phyloP scores from a whole-genome alignment of 2,329 filamentous ascomycete species.

The Neopestalotiopsis rosae region DNA sequence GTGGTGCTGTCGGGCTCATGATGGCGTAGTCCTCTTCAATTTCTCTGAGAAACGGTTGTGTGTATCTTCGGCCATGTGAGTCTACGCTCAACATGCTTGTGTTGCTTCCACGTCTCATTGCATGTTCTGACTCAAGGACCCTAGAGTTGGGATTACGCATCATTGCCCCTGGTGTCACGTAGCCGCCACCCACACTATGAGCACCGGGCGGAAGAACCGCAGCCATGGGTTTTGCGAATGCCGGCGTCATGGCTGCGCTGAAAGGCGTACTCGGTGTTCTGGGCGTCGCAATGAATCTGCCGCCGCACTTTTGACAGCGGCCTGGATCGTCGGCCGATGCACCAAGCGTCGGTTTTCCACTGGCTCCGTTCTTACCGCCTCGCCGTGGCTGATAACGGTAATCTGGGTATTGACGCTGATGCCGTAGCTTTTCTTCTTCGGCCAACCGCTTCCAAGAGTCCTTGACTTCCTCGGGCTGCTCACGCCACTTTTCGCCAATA shows the following conservation, averaged over 20 bases:
- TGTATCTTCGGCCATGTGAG: slow-evolving; percentile 67
- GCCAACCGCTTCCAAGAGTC: slow-evolving; percentile 87
- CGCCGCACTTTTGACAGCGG: slow-evolving; percentile 74
- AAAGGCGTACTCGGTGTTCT: slow-evolving; percentile 61
- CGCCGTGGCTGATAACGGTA: slow-evolving; percentile 93
- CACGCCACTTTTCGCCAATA: slow-evolving; percentile 90
- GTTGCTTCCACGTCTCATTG: slow-evolving; percentile 34
- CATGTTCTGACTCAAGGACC: slow-evolving; percentile 34
- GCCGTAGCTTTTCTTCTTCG: slow-evolving; percentile 89
- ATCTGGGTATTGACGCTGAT: slow-evolving; percentile 87
- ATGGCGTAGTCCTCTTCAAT: slow-evolving; percentile 42
- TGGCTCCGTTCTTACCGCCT: slow-evolving; percentile 44
- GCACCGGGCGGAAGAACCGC: not conserved
- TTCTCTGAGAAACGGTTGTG: slow-evolving; percentile 47
- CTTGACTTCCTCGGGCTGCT: slow-evolving; percentile 75
- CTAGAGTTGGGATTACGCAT: slow-evolving; percentile 29
- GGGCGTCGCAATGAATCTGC: slow-evolving; percentile 67
- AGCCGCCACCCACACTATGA: not conserved
- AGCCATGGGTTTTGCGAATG: slow-evolving; percentile 22
- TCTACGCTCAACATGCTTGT: slow-evolving; percentile 50
- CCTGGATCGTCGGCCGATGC: slow-evolving; percentile 52
- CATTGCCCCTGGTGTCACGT: slow-evolving; percentile 26
- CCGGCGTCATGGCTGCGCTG: slow-evolving; percentile 38
- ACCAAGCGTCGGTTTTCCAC: slow-evolving; percentile 12
- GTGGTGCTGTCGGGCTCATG: slow-evolving; percentile 37